Conservation (phyloP, 768 basidiomycete species). For the Hemileccinum rubropunctum region DNA sequence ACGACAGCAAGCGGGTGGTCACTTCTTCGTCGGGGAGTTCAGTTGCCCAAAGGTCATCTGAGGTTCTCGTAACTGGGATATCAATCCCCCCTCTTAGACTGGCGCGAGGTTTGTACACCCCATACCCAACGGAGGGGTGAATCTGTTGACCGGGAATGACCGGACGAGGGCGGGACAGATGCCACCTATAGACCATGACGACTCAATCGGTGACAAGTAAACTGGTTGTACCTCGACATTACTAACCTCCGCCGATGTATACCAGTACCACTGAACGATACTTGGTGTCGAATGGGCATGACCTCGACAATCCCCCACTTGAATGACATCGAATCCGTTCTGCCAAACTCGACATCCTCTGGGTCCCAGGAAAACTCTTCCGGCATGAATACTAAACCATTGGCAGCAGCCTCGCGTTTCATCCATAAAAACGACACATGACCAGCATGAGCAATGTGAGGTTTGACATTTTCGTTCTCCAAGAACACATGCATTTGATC, state of each 20-base stretch:
- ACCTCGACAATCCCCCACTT: background rate
- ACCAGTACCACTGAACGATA: constrained; percentile 9
- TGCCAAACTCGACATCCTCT: constrained; percentile 5
- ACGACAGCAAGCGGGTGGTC: background rate
- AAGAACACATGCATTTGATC: too few relatives aligned
- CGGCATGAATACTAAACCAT: constrained; percentile 1
- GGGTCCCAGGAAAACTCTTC: constrained; percentile 1
- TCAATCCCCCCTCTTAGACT: background rate
- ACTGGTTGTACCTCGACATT: background rate
- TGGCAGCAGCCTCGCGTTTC: constrained; percentile 2
- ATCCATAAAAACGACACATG: constrained; percentile 10
- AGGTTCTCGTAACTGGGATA: background rate
- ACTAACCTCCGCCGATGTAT: constrained; percentile 3
- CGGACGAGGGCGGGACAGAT: background rate
- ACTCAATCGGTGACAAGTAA: too few relatives aligned
- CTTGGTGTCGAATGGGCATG: constrained; percentile 1
- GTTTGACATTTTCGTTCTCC: background rate
- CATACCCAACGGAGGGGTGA: background rate
- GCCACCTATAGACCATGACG: background rate
- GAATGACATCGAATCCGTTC: background rate
- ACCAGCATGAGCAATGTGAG: constrained; percentile 2
- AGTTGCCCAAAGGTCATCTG: background rate
- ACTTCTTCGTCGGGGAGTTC: background rate
- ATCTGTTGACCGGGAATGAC: background rate
- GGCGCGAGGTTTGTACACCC: background rate